Percentiles rank a stretch among this genome's conserved stretches.
Conservation (phyloP, 2,329 filamentous ascomycete species). For the Aspergillus amoenus region DNA sequence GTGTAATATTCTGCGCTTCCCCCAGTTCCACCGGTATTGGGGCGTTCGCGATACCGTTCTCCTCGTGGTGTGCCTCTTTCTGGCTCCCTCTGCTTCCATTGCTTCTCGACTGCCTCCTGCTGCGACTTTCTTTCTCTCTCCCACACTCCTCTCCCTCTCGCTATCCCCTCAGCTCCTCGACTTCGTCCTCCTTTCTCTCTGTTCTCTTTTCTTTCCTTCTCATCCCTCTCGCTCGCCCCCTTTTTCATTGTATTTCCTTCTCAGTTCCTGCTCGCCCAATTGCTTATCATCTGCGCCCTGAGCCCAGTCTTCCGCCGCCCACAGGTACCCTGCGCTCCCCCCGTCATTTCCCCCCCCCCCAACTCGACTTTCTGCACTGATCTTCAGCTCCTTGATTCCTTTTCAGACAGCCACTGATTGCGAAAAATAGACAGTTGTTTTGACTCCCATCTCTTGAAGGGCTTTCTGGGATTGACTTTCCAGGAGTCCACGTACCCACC, state of each 20-base stretch:
- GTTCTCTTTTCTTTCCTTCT: conserved; percentile 6
- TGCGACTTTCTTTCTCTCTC: conserved; percentile 9
- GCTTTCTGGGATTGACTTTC: conserved; percentile 30
- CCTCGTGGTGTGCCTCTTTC: background rate
- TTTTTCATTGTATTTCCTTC: conserved; percentile 4
- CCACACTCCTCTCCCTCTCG: conserved; percentile 22
- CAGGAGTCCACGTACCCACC: conserved; percentile 28
- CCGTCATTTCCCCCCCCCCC: conserved; percentile 8
- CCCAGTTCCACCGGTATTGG: background rate
- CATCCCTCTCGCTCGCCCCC: conserved; percentile 11
- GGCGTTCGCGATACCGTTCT: background rate
- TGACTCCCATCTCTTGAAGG: conserved; percentile 11
- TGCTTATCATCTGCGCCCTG: conserved; percentile 13
- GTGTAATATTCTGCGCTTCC: background rate
- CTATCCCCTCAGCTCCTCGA: conserved; percentile 20
- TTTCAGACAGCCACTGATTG: conserved; percentile 1
- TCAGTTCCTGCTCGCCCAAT: conserved; percentile 12
- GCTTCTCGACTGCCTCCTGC: conserved; percentile 10
- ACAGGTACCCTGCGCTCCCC: conserved; percentile 15
- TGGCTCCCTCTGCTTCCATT: conserved; percentile 4
- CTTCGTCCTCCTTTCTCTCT: conserved; percentile 11
- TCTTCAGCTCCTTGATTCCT: background rate
- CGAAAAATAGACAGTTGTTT: conserved; percentile 8
- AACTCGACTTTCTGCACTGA: conserved; percentile 4
- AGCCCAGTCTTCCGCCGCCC: conserved; percentile 11